Percentiles rank a stretch among this genome's conserved stretches.
These are phyloP conservation scores for Triticum urartu DNA, from an alignment of 176 grass and related monocot genomes.

Conservation along the genomic window DNA sequence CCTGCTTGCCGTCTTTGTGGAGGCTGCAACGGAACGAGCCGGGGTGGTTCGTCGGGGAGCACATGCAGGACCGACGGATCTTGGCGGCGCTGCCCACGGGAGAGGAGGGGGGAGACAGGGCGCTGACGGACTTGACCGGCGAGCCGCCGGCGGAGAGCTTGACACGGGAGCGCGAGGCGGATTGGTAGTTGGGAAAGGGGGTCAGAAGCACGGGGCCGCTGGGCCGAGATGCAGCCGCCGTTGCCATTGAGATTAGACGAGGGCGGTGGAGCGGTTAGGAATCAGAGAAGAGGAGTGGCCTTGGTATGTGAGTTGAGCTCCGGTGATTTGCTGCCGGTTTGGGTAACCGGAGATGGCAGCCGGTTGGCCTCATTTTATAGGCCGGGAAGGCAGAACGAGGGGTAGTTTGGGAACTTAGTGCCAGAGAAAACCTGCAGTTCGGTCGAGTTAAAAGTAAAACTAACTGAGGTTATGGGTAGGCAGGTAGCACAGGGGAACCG, in stretches of 20 bases:
- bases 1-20: constrained; percentile 44
- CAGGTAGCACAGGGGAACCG: no score
- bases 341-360: not conserved
- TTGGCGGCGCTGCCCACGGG: not conserved
- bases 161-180: constrained; percentile 41
- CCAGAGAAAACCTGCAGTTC: no score
- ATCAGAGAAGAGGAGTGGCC: not conserved
- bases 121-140: constrained; percentile 24
- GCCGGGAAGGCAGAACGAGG: not conserved
- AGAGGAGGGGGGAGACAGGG: not conserved
- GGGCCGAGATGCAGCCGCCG: constrained; percentile 24
- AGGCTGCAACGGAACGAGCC: constrained; percentile 73
- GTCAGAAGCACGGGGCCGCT: constrained; percentile 5
- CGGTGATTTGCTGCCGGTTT: not conserved
- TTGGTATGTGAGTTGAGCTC: not conserved
- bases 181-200: constrained; percentile 27
- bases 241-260: constrained; percentile 14
- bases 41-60: constrained; percentile 71
- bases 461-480: no score
- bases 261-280: not conserved
- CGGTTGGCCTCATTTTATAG: not conserved
- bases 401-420: no score
- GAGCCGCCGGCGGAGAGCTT: constrained; percentile 26
- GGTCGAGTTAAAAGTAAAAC: no score
- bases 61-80: constrained; percentile 47